Conservation (phyloP, 78 protist species). For the Bodo saltans region DNA sequence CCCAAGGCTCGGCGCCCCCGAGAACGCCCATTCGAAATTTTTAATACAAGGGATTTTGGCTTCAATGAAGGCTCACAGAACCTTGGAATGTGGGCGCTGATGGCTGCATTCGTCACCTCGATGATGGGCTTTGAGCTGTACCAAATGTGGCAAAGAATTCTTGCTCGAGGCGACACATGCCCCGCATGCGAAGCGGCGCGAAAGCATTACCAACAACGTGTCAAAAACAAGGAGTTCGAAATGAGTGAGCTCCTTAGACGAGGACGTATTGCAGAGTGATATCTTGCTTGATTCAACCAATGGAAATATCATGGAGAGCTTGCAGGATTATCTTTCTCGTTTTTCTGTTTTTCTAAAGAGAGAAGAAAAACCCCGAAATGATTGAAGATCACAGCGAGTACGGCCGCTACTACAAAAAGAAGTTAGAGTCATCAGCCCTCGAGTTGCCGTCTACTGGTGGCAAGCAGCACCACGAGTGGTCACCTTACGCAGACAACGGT, state of each 20-base stretch:
- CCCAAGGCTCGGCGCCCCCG: background rate
- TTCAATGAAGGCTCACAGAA: background rate
- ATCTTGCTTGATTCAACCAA: no score
- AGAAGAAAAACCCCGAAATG: no score
- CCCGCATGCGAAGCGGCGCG: background rate
- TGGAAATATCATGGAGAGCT: no score
- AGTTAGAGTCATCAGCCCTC: no score
- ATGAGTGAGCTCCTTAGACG: no score
- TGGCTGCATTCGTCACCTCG: background rate
- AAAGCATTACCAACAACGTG: background rate
- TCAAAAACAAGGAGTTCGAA: background rate
- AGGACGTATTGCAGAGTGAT: no score
- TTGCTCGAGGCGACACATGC: background rate
- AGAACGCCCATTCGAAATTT: background rate
- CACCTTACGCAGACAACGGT: constrained; percentile 27
- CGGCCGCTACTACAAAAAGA: no score
- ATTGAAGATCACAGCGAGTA: no score
- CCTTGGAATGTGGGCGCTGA: background rate
- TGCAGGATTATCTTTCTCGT: no score
- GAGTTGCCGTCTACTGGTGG: no score
- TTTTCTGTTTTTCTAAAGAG: no score
- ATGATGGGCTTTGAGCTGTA: background rate
- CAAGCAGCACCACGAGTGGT: constrained; percentile 6
- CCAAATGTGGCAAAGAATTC: background rate
- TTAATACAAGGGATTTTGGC: background rate